phyloP scores from a whole-genome alignment of 106 monocot genomes.

The Dendrobium catenatum region DNA sequence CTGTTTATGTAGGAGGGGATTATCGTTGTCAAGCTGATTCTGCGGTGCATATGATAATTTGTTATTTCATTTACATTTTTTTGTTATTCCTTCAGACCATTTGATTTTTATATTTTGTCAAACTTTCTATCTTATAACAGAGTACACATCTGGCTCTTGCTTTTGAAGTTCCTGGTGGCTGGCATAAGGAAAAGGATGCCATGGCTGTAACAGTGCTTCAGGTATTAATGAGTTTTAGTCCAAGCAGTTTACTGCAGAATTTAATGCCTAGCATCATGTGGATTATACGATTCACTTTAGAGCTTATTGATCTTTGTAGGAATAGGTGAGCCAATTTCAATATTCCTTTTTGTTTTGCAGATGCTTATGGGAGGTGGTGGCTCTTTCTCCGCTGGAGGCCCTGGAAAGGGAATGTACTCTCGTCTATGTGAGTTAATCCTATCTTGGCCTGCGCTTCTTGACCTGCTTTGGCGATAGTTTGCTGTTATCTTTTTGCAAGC shows the following conservation, averaged over 20 bases:
- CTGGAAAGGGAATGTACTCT: slow-evolving; percentile 94
- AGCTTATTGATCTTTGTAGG: neutral
- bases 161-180: slow-evolving; percentile 92
- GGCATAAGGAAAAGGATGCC: slow-evolving; percentile 78
- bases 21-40: slow-evolving; percentile 85
- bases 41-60: slow-evolving; percentile 24
- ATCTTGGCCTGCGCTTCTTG: neutral
- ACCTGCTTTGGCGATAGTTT: neutral
- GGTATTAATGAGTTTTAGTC: slow-evolving; percentile 19
- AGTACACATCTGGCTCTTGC: slow-evolving; percentile 72
- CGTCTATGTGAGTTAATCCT: slow-evolving; percentile 53
- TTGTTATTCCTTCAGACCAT: neutral
- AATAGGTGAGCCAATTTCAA: neutral
- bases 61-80: neutral
- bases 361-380: slow-evolving; percentile 95
- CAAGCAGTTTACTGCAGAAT: neutral
- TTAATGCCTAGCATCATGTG: neutral
- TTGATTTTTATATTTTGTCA: neutral
- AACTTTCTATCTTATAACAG: slow-evolving; percentile 26
- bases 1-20: slow-evolving; percentile 79
- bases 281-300: neutral
- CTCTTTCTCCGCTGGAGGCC: slow-evolving; percentile 88
- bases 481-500: neutral
- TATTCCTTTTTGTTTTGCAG: slow-evolving; percentile 18
- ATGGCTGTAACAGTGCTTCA: slow-evolving; percentile 76